Base-by-base conservation (phyloP, 371 early-diverging fungal species). In the Nematocida homosporus region DNA sequence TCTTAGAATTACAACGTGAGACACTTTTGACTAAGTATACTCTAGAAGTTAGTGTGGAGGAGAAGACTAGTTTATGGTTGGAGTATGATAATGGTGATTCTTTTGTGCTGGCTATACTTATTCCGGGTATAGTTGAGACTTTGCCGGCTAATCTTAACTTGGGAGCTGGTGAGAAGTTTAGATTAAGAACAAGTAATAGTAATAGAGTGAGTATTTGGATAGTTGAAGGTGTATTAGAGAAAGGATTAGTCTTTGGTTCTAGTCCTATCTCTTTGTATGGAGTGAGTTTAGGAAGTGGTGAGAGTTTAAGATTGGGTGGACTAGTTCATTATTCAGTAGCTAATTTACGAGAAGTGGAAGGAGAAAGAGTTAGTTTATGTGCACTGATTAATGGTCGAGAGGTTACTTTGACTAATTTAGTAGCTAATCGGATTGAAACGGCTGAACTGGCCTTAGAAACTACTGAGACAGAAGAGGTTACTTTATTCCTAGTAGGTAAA, bases 401-500 rank as follows among this genome's bases (percentile, higher is more conserved):
- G 32, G 61, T 72, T 16, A 72, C 75, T 13, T 10, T 72, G 2
- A 38, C 60, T 25, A 72, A 72, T 37, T 50, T 72, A 6, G 57
- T 72, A 16, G 52, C 60, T 2, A 37, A 37, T 8, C 32, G 41
- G 34, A 72, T 72, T 52, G 75, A 72, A 25, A 42, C 60, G 27
- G 75, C 53, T 6, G 61, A 60, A 34, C 60, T 72, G 30, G 48
- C 60, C 13, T 37, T 72, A 29, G 75, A 72, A 32, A 25, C 40
- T 29, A 48, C 54, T 25, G 63, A 53, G 29, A 25, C 63, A 37
- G 50, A 42, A 27, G 42, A 55, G 47, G 16, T 72, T 13, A 37
- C 60, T 52, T 5, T 72, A 25, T 61, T 72, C 35, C 25, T 72
- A 35, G 75, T 72, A 6, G 75, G 75, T 18, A 30, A 72, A 37